These are phyloP conservation scores for Rhododendron vialii DNA, from an alignment of 148 eudicot species.

Conservation along the genomic window DNA sequence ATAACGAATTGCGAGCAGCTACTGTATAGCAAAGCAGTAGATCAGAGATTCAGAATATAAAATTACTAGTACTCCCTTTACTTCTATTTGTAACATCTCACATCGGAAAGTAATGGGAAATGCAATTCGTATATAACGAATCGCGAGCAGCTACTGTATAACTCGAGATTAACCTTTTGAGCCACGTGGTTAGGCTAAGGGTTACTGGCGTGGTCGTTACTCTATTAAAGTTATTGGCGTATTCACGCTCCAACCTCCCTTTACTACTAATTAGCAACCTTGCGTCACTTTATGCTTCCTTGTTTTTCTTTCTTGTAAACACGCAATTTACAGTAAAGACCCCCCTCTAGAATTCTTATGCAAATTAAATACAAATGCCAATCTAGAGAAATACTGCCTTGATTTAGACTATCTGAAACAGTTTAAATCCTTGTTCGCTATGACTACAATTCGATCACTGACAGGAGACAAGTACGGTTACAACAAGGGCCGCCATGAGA, in stretches of 20 bases:
- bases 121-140: too few relatives aligned
- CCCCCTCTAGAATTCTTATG: neutral
- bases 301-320: neutral
- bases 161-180: neutral
- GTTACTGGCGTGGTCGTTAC: neutral
- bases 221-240: neutral
- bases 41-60: neutral
- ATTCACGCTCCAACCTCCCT: neutral
- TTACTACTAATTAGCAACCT: neutral
- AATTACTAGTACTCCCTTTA: neutral
- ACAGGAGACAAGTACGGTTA: neutral
- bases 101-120: neutral
- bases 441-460: neutral
- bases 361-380: neutral
- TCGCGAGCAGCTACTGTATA: neutral
- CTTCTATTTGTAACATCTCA: neutral
- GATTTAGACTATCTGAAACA: neutral
- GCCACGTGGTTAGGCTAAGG: neutral
- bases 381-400: neutral
- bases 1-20: too few relatives aligned
- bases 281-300: neutral
- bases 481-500: neutral
- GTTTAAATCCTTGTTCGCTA: neutral
- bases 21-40: neutral
- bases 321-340: neutral